phyloP scores from a whole-genome alignment of 2,329 filamentous ascomycete genomes.

The Pochonia chlamydosporia region DNA sequence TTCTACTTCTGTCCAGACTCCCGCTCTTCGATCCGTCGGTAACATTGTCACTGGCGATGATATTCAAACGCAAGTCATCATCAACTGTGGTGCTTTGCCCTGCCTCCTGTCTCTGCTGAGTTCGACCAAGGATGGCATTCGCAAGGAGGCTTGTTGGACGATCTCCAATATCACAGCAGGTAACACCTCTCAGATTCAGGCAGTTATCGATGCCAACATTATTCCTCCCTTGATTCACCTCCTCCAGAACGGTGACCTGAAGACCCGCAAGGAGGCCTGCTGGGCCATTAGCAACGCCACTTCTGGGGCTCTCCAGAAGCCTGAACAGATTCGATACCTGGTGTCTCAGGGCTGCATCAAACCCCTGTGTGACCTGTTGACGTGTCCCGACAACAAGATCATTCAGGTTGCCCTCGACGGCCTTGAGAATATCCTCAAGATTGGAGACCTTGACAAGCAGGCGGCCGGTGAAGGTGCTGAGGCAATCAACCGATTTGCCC shows the following conservation, averaged over 20 bases:
- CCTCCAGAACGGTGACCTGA: conserved; percentile 93
- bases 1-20: conserved; percentile 96
- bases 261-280: conserved; percentile 98
- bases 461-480: conserved; percentile 67
- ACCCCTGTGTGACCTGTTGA: conserved; percentile 89
- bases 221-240: conserved; percentile 95
- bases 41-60: conserved; percentile 99
- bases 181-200: conserved; percentile 95
- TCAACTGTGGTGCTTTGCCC: conserved; percentile 91
- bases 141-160: conserved; percentile 99
- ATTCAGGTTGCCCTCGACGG: conserved; percentile 98
- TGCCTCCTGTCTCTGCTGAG: conserved; percentile 90
- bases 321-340: conserved; percentile 94
- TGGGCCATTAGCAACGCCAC: conserved; percentile 99
- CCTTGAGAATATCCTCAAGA: conserved; percentile 98
- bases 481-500: conserved; percentile 89
- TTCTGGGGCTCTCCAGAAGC: conserved; percentile 95
- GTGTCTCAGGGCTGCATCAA: conserved; percentile 94
- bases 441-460: conserved; percentile 97
- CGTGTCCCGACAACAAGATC: conserved; percentile 99
- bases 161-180: conserved; percentile 98
- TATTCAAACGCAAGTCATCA: conserved; percentile 98
- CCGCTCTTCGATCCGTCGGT: conserved; percentile 90
- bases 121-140: conserved; percentile 97
- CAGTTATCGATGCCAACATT: conserved; percentile 94